Evolutionary conservation across 225 moss, liverwort and hornwort species (phyloP), one percentile per base, ranked within the genome.

Genomic region (Anthoceros angustus): DNA sequence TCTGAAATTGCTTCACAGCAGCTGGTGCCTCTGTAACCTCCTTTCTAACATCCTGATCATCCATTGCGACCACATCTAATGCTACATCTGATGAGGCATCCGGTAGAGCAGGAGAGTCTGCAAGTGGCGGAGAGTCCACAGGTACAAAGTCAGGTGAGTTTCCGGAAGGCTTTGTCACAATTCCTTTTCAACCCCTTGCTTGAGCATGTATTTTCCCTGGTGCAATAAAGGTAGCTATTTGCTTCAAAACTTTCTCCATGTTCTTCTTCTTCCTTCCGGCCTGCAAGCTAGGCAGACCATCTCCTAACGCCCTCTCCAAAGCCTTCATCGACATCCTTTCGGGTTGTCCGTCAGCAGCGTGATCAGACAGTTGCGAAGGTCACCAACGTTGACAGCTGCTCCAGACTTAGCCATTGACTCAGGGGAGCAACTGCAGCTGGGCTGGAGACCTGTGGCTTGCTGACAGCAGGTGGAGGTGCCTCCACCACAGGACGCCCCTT

Each of bases 201-300:
- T 92, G 71, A 99, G 66, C 73, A 89, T 70, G 43, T 99, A 99
- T 70, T 82, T n/a, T 92, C 65, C 98, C 98, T 49, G 98, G 98
- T 55, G 98, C 86, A 69, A 86, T 87, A 81, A 77, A 99, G 23
- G 81, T 55, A 5, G 55, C 55, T 7, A 55, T 55, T 8, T 23
- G n/a, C 55, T 55, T 55, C 16, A 55, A 20, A 55, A 55, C 18
- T 23, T 55, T 55, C 55, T 55, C 55, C 23, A 55, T 55, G 55
- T 55, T 55, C 55, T 55, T 55, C n/a, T n/a, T n/a, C 23, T 55
- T 55, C 55, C 55, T 18, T 55, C 8, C 55, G 23, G 55, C 55
- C 55, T 55, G 55, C 14, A 55, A 15, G 23, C 14, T 55, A 15
- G 55, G 55, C 14, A 8, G 7, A 5, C 18, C 6, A 55, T 55